These are phyloP conservation scores for Neofusicoccum umdonicola DNA, from an alignment of 2,329 filamentous ascomycete genomes.

Conservation along the genomic window DNA sequence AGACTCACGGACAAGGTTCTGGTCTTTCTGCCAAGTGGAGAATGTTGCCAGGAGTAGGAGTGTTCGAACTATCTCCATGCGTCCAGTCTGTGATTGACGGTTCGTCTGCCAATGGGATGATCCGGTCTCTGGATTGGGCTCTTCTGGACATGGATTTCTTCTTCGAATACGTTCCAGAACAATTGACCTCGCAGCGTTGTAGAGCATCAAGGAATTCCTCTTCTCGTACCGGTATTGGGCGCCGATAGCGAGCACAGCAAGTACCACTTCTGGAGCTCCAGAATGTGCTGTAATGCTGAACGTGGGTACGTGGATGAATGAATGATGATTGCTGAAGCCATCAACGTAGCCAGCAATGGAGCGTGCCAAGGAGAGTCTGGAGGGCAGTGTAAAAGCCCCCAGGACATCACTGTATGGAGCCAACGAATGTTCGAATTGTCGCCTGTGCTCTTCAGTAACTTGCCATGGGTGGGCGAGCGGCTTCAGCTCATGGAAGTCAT, in stretches of 20 bases:
- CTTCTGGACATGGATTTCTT: background rate
- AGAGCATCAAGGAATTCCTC: background rate
- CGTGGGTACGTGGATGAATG: slow-evolving; percentile 10
- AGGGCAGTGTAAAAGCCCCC: background rate
- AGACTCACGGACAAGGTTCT: background rate
- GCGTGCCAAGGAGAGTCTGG: background rate
- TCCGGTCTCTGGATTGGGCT: background rate
- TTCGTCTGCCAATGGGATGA: slow-evolving; percentile 19
- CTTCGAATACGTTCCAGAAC: slow-evolving; percentile 3
- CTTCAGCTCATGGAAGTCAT: slow-evolving; percentile 14
- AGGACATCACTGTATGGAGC: background rate
- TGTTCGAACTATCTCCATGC: slow-evolving; percentile 24
- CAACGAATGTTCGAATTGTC: background rate
- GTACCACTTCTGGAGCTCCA: background rate
- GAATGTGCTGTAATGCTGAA: background rate
- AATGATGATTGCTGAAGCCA: slow-evolving; percentile 6
- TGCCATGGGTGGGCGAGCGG: slow-evolving; percentile 8
- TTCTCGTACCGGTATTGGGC: slow-evolving; percentile 12
- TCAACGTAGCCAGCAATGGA: slow-evolving; percentile 5
- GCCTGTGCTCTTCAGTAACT: slow-evolving; percentile 4
- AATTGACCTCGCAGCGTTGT: background rate
- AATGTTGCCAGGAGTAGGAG: background rate
- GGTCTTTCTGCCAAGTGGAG: background rate
- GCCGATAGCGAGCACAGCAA: background rate
- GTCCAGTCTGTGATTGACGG: background rate